These are phyloP conservation scores for Hyaloraphidium curvatum DNA, from an alignment of 192 early-diverging fungal genomes.

Conservation along the genomic window DNA sequence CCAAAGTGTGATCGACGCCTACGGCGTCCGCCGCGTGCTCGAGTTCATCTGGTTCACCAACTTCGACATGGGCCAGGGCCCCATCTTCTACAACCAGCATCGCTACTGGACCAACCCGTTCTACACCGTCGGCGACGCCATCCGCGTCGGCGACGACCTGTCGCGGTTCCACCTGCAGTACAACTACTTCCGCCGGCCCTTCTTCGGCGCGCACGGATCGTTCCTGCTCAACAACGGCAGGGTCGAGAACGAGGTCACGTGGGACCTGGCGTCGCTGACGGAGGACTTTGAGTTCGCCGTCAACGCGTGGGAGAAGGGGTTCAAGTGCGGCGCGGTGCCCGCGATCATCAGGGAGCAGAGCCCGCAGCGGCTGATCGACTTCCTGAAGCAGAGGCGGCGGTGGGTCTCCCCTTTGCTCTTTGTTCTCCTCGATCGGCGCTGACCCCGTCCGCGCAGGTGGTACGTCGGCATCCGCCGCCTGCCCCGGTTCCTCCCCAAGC, in stretches of 20 bases:
- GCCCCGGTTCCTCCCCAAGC: constrained; percentile 25
- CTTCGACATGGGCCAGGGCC: constrained; percentile 31
- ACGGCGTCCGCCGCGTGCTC: constrained; percentile 23
- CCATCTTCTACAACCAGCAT: constrained; percentile 39
- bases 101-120: constrained; percentile 32
- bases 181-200: constrained; percentile 30
- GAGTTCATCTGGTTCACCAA: constrained; percentile 37
- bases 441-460: too few species aligned
- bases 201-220: constrained; percentile 35
- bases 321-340: constrained; percentile 30
- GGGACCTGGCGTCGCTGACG: constrained; percentile 31
- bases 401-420: too few species aligned
- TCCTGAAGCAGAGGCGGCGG: constrained; percentile 31
- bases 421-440: too few species aligned
- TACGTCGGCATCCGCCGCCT: constrained; percentile 33
- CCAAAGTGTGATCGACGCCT: constrained; percentile 30
- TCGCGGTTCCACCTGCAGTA: constrained; percentile 35
- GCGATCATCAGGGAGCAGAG: constrained; percentile 30
- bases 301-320: constrained; percentile 26
- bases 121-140: constrained; percentile 34
- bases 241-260: constrained; percentile 31
- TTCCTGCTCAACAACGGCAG: constrained; percentile 29
- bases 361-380: constrained; percentile 27
- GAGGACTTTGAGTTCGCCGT: constrained; percentile 36
- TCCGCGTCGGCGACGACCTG: constrained; percentile 35